Percentiles rank a stretch among this genome's conserved stretches.
phyloP scores from a whole-genome alignment of 2,329 filamentous ascomycete genomes.

The Aureobasidium uvarum region DNA sequence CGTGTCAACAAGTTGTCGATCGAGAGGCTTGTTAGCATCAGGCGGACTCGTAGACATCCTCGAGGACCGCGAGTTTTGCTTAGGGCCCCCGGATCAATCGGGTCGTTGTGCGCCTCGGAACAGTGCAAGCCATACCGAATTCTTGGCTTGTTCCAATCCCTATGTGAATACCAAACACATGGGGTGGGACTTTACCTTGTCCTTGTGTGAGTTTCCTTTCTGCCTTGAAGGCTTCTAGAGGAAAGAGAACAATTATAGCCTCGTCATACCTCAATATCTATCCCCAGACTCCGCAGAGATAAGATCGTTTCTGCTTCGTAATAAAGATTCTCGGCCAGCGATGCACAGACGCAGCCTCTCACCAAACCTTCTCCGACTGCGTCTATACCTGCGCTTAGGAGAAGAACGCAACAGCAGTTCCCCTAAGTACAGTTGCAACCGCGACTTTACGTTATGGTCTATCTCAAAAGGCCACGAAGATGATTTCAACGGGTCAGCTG shows the following conservation, averaged over 20 bases:
- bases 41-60: neutral
- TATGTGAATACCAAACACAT: neutral
- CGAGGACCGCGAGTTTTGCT: neutral
- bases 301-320: slow-evolving; percentile 13
- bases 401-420: slow-evolving; percentile 3
- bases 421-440: slow-evolving; percentile 28
- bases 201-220: neutral
- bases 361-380: slow-evolving; percentile 1
- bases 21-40: neutral
- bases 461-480: slow-evolving; percentile 25
- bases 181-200: neutral
- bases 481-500: slow-evolving; percentile 22
- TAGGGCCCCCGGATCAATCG: neutral
- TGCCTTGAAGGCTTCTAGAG: neutral
- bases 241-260: neutral
- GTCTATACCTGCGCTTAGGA: slow-evolving; percentile 27
- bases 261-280: neutral
- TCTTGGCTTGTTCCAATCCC: neutral
- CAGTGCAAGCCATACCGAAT: neutral
- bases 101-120: neutral
- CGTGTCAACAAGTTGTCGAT: neutral
- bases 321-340: neutral
- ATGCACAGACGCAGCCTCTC: neutral
- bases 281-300: slow-evolving; percentile 5
- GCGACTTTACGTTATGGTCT: slow-evolving; percentile 23